A percentile compares a stretch with the other conserved stretches of the same genome.
Conservation (phyloP, 2,329 filamentous ascomycete species). For the Sclerotinia trifoliorum region DNA sequence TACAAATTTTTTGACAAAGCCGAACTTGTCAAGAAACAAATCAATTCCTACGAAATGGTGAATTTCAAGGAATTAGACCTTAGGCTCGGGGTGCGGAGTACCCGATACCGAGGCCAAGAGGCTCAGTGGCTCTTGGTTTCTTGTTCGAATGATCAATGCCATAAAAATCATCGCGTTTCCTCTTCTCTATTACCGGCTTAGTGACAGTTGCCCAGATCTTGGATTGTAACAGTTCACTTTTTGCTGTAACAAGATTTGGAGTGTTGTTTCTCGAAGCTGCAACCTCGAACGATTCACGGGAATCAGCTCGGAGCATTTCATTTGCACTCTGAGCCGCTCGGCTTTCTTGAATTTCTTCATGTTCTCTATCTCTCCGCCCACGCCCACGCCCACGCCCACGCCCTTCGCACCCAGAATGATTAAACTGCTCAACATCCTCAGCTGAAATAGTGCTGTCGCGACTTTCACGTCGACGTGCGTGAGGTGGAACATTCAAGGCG, state of each 20-base stretch:
- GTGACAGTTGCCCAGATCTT: slow-evolving; percentile 60
- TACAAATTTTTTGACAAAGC: not conserved
- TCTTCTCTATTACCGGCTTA: slow-evolving; percentile 50
- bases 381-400: slow-evolving; percentile 40
- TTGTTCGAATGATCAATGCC: slow-evolving; percentile 42
- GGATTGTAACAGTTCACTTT: slow-evolving; percentile 51
- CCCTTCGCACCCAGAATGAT: slow-evolving; percentile 47
- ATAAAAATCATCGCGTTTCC: slow-evolving; percentile 33
- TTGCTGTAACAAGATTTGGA: slow-evolving; percentile 45
- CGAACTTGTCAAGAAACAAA: not conserved
- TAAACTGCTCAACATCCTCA: slow-evolving; percentile 55
- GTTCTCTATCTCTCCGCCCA: slow-evolving; percentile 44
- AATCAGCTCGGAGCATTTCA: slow-evolving; percentile 66
- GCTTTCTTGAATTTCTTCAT: slow-evolving; percentile 68
- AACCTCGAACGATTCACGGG: slow-evolving; percentile 42
- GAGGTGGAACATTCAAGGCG: slow-evolving; percentile 32
- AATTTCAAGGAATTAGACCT: not conserved
- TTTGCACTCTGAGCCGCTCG: slow-evolving; percentile 77
- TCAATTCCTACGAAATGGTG: not conserved
- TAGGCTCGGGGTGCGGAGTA: slow-evolving; percentile 26
- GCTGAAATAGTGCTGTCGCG: slow-evolving; percentile 84
- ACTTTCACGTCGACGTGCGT: slow-evolving; percentile 65
- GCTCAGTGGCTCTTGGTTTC: slow-evolving; percentile 48
- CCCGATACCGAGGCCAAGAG: slow-evolving; percentile 57
- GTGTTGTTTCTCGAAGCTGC: slow-evolving; percentile 35